These are phyloP conservation scores for Larix kaempferi DNA, from an alignment of 75 land plant genomes.

Conservation along the genomic window DNA sequence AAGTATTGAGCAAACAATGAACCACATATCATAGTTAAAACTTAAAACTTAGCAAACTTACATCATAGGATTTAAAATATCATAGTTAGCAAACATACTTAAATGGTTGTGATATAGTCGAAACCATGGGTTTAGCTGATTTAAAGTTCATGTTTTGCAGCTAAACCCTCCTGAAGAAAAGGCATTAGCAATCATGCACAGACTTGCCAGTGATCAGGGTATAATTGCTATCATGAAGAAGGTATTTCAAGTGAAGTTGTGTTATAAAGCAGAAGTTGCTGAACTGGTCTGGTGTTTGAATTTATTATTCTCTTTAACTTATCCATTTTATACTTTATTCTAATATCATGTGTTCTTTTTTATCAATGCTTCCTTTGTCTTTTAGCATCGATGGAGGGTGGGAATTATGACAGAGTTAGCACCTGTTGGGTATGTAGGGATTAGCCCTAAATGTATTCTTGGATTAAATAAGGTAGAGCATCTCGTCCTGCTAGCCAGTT, in stretches of 20 bases:
- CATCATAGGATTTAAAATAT: no score
- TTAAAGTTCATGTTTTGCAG: conserved; percentile 24
- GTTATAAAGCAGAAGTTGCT: conserved; percentile 1
- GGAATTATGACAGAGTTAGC: conserved; percentile 98
- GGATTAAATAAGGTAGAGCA: conserved; percentile 88
- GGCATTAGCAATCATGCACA: conserved; percentile 83
- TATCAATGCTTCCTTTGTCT: conserved; percentile 8
- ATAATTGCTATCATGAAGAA: conserved; percentile 96
- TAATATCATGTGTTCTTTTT: not conserved
- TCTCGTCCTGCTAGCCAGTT: not conserved
- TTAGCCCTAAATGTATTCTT: conserved; percentile 87
- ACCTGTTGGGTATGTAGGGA: conserved; percentile 94
- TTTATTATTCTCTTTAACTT: conserved; percentile 2
- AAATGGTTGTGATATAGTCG: no score
- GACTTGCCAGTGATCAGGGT: conserved; percentile 96
- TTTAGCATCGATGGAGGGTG: conserved; percentile 89
- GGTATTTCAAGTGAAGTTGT: conserved; percentile 31
- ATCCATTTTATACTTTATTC: not conserved
- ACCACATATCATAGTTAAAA: no score
- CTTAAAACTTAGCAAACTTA: no score
- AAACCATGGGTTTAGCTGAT: no score
- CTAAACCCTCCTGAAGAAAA: conserved; percentile 76
- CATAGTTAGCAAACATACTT: no score
- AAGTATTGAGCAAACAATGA: no score
- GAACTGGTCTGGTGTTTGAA: not conserved